Base-by-base conservation (phyloP, 805 yeast genomes). In the Candida golubevii region DNA sequence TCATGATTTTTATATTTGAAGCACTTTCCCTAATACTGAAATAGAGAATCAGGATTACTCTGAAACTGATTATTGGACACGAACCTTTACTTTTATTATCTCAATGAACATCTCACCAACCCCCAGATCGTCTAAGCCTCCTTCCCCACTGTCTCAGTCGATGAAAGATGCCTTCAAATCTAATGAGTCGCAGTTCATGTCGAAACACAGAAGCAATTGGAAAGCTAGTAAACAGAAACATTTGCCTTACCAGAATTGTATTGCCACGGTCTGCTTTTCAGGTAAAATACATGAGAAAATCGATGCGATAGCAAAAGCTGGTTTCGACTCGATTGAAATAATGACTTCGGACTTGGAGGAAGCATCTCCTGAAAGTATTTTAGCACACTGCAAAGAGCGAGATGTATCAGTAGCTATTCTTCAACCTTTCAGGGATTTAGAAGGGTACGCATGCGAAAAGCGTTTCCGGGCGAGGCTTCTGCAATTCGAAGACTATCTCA, bases 341-440 rank as follows among this genome's bases (percentile, higher is more conserved):
- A 51, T 45, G 50, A 23, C 47, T 8, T 36, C 37, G 6, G 57
- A 53, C 33, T 26, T 35, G 11, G 36, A 35, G 1, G 36, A 35
- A n/a, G 36, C 28, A 23, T n/a, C 28, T 23, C 36, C 47, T 4
- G 41, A 36, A 13, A 47, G 48, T 10, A 39, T 53, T 26, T 47
- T 42, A 26, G 18, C 37, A 7, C 43, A 41, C 29, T 50, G 53
- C 34, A 13, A 40, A 11, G 27, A 11, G 11, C 26, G 38, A 13
- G 37, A 34, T 28, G 37, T 53, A 32, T 13, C 46, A 14, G 31
- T 53, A 9, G 44, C 48, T 4, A 41, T 51, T 7, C 39, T 44
- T 10, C 57, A 53, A 35, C 57, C 57, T 6, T 50, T 53, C 32
- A 41, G 52, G 26, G 53, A 53, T 27, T 42, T 53, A 30, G 57